These are phyloP conservation scores for Mycena metata DNA, from an alignment of 768 basidiomycete genomes.

Conservation along the genomic window DNA sequence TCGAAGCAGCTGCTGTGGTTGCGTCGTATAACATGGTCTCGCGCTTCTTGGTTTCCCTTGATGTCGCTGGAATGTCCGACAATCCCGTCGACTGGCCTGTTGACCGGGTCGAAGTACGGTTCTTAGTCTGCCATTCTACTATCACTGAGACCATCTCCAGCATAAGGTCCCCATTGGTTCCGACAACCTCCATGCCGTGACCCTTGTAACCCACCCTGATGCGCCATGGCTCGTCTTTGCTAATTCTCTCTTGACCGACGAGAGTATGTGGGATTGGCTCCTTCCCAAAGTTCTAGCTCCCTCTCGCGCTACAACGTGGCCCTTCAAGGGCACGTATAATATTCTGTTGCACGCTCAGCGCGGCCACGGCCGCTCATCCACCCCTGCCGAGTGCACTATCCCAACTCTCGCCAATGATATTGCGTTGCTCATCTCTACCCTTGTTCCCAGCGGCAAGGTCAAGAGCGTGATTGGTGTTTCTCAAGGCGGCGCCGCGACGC, in stretches of 20 bases:
- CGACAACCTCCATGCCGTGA: slow-evolving; percentile 57
- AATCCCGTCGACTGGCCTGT: slow-evolving; percentile 64
- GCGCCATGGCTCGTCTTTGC: slow-evolving; percentile 66
- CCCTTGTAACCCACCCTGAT: slow-evolving; percentile 53
- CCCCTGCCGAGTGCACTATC: slow-evolving; percentile 55
- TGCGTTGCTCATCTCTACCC: slow-evolving; percentile 50
- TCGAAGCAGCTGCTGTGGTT: slow-evolving; percentile 67
- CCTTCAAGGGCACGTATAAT: slow-evolving; percentile 53
- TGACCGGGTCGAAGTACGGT: slow-evolving; percentile 57
- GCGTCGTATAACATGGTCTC: slow-evolving; percentile 80
- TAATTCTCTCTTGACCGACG: slow-evolving; percentile 64
- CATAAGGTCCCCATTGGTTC: slow-evolving; percentile 56
- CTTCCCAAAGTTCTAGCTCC: slow-evolving; percentile 57
- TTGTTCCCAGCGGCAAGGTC: slow-evolving; percentile 51
- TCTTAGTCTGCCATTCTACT: not conserved
- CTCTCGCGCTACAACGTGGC: slow-evolving; percentile 26
- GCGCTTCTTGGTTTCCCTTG: slow-evolving; percentile 71
- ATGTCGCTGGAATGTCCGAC: slow-evolving; percentile 68
- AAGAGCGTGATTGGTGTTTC: slow-evolving; percentile 66
- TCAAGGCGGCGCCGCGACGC: slow-evolving; percentile 64
- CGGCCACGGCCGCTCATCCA: slow-evolving; percentile 63
- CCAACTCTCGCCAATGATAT: slow-evolving; percentile 62
- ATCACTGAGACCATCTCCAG: slow-evolving; percentile 40
- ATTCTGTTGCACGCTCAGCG: slow-evolving; percentile 65
- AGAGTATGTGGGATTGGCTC: slow-evolving; percentile 62